Evolutionary conservation across 2,329 filamentous ascomycete genomes (phyloP).

Genomic region (Diaporthe sp.): DNA sequence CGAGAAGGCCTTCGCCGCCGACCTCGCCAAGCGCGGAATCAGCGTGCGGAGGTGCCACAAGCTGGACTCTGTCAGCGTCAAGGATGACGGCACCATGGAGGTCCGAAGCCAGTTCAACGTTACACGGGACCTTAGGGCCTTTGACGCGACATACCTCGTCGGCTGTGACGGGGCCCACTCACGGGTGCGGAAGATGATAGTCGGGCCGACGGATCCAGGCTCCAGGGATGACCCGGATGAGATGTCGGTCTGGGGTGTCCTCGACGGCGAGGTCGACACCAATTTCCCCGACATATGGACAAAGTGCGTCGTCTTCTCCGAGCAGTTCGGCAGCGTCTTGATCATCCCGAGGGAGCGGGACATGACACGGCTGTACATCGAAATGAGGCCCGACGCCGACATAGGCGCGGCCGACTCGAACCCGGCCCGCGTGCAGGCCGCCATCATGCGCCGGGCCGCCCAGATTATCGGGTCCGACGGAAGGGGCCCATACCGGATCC

Average conservation of each 20-base stretch:
- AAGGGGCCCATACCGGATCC: slow-evolving; percentile 62
- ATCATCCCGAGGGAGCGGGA: slow-evolving; percentile 81
- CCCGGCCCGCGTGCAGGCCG: slow-evolving; percentile 63
- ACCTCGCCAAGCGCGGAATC: slow-evolving; percentile 65
- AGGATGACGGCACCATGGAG: slow-evolving; percentile 57
- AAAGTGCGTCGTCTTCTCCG: slow-evolving; percentile 78
- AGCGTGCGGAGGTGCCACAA: slow-evolving; percentile 57
- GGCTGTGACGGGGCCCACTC: slow-evolving; percentile 75
- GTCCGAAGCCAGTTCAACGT: slow-evolving; percentile 58
- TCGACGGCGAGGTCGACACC: slow-evolving; percentile 79
- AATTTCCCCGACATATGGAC: slow-evolving; percentile 83
- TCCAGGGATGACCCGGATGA: slow-evolving; percentile 69
- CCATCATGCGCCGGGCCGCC: slow-evolving; percentile 77
- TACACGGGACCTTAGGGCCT: slow-evolving; percentile 49
- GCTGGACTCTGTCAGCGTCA: slow-evolving; percentile 52
- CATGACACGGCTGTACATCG: slow-evolving; percentile 76
- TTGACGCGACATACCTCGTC: slow-evolving; percentile 37
- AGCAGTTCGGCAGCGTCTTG: slow-evolving; percentile 78
- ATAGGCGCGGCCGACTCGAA: slow-evolving; percentile 62
- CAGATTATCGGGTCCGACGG: slow-evolving; percentile 64
- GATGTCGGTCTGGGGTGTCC: slow-evolving; percentile 75
- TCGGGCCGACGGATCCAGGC: slow-evolving; percentile 59
- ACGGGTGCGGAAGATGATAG: slow-evolving; percentile 75
- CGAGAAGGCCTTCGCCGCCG: slow-evolving; percentile 68
- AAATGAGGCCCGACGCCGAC: slow-evolving; percentile 64